Percentiles rank a stretch among this genome's conserved stretches.
Evolutionary conservation across 2,329 filamentous ascomycete species (phyloP).

Genomic region (Epichloe coenophiala): DNA sequence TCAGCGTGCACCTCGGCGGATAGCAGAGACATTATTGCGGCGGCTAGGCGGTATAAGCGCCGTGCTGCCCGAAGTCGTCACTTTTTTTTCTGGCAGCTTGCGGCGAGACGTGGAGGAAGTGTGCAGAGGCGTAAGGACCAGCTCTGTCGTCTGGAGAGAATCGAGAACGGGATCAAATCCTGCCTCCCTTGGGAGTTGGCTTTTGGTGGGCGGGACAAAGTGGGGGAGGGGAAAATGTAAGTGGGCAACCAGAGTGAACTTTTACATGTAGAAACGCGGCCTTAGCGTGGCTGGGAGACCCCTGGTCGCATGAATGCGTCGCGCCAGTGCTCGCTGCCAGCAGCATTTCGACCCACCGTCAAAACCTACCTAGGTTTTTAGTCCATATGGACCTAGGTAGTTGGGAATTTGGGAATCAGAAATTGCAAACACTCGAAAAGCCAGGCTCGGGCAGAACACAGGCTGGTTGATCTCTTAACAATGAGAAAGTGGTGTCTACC

Average conservation of each 20-base stretch:
- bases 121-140: not conserved
- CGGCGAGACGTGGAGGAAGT: not conserved
- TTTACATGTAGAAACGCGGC: not conserved
- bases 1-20: slow-evolving; percentile 73
- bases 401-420: too few relatives aligned
- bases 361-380: too few relatives aligned
- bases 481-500: too few relatives aligned
- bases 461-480: too few relatives aligned
- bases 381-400: too few relatives aligned
- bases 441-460: not conserved
- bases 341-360: too few relatives aligned
- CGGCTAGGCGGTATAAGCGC: slow-evolving; percentile 12
- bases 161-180: slow-evolving; percentile 5
- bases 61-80: slow-evolving; percentile 9
- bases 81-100: slow-evolving; percentile 3
- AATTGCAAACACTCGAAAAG: not conserved
- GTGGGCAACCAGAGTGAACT: not conserved
- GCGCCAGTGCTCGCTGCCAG: too few relatives aligned
- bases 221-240: slow-evolving; percentile 12
- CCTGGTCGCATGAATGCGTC: too few relatives aligned
- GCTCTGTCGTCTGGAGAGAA: not conserved
- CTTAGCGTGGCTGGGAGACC: not conserved
- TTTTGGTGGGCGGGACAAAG: slow-evolving; percentile 13
- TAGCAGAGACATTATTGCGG: slow-evolving; percentile 58
- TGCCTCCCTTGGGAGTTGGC: slow-evolving; percentile 4